Base-by-base conservation (phyloP, 2,329 filamentous ascomycete genomes). In the Coleophoma cylindrospora region DNA sequence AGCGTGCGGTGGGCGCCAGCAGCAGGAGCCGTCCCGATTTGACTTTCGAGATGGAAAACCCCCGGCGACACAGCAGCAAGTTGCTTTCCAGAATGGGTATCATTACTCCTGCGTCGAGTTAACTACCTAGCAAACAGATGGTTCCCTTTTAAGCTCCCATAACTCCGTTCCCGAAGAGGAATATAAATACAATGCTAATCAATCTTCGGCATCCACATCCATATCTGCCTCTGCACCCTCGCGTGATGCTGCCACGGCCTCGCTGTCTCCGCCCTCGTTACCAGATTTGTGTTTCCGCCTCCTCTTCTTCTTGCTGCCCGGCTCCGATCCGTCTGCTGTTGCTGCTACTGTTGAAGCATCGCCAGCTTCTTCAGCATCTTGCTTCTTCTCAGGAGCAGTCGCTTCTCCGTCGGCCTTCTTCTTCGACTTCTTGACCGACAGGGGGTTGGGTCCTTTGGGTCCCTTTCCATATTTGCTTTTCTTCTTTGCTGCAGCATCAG, bases 391-490 rank as follows among this genome's bases (percentile, higher is more conserved):
- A 4, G 10, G 32, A 44, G 32, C 17, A 3, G 34, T 33, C 6
- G 15, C 40, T 9, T 63, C 66, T 34, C 57, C 55, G 51, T 64
- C 63, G 19, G 27, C 41, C 21, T 52, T 67, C 64, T 80, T 81
- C 72, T 86, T 87, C 27, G 77, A 57, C 70, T 88, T 89, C 72
- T 86, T 86, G 47, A 87, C 74, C 46, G 84, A 79, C 48, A 90
- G 68, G 9, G 86, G 86, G 65, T 90, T 90, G 1, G 84, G 85
- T 17, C 78, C 82, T 64, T 87, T 89, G 3, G 75, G 77, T 1
- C 84, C 86, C 51, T 76, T 79, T 19, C 63, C 64, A 62, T 76
- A 79, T 65, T 76, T 80, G 64, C 80, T 82, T 66, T 83, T 77
- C 61, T 74, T 74, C 62, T 68, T 70, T 52, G 68, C 61, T 19